Evolutionary conservation across 2,329 filamentous ascomycete genomes (phyloP).

Genomic region (Claviceps maximensis): DNA sequence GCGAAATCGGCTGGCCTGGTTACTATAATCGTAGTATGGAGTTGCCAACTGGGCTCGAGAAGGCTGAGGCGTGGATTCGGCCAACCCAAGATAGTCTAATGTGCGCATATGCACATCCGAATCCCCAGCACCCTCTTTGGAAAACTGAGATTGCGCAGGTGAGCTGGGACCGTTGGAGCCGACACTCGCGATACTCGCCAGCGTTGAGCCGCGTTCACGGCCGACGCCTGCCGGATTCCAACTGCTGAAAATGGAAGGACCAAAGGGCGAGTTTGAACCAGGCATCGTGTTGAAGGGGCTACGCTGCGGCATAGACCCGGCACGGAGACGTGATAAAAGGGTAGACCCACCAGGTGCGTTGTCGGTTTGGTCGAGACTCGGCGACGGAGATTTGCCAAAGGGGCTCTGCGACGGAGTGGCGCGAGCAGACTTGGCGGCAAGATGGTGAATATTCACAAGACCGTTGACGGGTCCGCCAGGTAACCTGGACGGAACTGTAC

Average conservation of each 20-base stretch:
- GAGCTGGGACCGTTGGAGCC: conserved; percentile 84
- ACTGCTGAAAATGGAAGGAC: conserved; percentile 78
- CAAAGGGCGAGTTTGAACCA: conserved; percentile 56
- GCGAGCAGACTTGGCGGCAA: conserved; percentile 66
- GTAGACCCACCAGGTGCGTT: conserved; percentile 48
- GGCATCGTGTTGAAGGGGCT: conserved; percentile 51
- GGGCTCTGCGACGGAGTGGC: conserved; percentile 79
- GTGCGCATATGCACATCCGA: conserved; percentile 82
- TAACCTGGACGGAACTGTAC: conserved; percentile 91
- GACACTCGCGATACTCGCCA: conserved; percentile 72
- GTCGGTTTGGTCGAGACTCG: conserved; percentile 35
- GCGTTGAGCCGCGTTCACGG: conserved; percentile 73
- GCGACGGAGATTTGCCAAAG: conserved; percentile 55
- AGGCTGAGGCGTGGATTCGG: conserved; percentile 84
- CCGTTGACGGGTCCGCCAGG: conserved; percentile 57
- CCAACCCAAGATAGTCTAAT: conserved; percentile 86
- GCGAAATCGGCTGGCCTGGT: conserved; percentile 74
- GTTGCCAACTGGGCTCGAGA: conserved; percentile 60
- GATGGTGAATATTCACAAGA: conserved; percentile 39
- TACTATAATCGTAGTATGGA: conserved; percentile 62
- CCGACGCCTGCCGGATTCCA: conserved; percentile 58
- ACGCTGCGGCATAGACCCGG: conserved; percentile 88
- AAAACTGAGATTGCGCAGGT: conserved; percentile 74
- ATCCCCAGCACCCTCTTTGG: conserved; percentile 70
- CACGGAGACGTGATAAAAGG: conserved; percentile 71